Evolutionary conservation across 1,284 basidiomycete species (phyloP).

Genomic region (Rhodotorula sp.): DNA sequence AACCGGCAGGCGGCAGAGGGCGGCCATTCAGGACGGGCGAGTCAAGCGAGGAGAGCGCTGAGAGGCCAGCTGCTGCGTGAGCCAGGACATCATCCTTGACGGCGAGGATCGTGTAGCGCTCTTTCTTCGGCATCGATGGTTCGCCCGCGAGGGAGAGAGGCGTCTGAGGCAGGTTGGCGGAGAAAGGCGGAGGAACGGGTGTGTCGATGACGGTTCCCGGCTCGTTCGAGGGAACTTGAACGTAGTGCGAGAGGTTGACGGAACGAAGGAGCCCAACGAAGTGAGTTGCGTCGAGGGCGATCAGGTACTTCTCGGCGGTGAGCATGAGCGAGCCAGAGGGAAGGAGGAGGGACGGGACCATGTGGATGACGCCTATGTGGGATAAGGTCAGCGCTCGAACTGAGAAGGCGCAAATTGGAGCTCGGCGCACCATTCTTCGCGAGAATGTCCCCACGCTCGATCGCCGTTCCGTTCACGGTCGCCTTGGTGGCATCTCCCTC

Average conservation of each 20-base stretch:
- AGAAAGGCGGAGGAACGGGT: conserved; percentile 2
- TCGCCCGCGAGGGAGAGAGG: neutral
- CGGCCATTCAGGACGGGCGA: conserved; percentile 19
- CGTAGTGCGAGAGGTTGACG: conserved; percentile 69
- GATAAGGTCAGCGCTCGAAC: too few relatives aligned
- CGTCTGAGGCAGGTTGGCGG: neutral
- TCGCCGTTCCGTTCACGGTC: conserved; percentile 61
- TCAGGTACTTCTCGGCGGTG: conserved; percentile 88
- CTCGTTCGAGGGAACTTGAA: conserved; percentile 64
- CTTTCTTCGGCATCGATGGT: conserved; percentile 24
- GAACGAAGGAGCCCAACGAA: conserved; percentile 87
- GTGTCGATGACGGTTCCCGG: conserved; percentile 64
- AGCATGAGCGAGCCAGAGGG: conserved; percentile 72
- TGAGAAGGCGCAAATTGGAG: too few relatives aligned
- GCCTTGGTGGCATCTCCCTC: conserved; percentile 55
- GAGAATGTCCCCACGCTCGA: conserved; percentile 74
- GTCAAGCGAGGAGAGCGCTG: neutral
- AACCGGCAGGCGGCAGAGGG: conserved; percentile 63
- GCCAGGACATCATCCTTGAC: conserved; percentile 79
- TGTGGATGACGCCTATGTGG: conserved; percentile 74
- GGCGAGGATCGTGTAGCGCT: conserved; percentile 59
- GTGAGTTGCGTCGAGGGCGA: conserved; percentile 81
- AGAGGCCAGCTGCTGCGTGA: neutral
- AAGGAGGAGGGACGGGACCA: conserved; percentile 77
- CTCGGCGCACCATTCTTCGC: conserved; percentile 67